Percentiles rank a stretch among this genome's conserved stretches.
Evolutionary conservation across 208 protist genomes (phyloP).

Genomic region (Plasmodiophora brassicae): DNA sequence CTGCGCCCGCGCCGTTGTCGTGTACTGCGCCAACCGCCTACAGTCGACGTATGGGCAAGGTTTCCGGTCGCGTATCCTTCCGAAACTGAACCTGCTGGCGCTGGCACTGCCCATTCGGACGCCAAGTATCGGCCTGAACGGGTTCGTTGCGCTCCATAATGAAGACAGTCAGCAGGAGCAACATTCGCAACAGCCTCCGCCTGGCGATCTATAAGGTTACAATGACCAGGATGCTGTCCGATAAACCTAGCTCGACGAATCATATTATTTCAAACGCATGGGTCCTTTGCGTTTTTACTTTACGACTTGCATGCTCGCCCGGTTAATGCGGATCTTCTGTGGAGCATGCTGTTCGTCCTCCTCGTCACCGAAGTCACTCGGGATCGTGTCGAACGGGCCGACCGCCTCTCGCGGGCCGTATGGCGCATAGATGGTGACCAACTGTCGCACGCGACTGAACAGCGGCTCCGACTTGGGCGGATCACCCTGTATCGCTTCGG

Average conservation of each 20-base stretch:
- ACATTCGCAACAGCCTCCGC: too few relatives aligned
- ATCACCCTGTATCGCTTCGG: neutral
- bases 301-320: too few relatives aligned
- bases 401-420: neutral
- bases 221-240: too few relatives aligned
- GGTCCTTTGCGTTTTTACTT: too few relatives aligned
- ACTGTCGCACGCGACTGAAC: neutral
- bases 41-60: neutral
- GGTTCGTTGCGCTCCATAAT: too few relatives aligned
- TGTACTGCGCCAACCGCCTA: neutral
- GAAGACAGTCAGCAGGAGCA: too few relatives aligned
- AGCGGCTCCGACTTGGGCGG: slow-evolving; percentile 15
- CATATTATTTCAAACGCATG: too few relatives aligned
- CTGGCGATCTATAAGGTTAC: too few relatives aligned
- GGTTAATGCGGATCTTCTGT: too few relatives aligned
- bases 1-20: neutral
- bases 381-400: slow-evolving; percentile 3
- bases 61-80: neutral
- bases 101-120: neutral
- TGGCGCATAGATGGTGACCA: neutral
- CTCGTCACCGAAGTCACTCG: neutral
- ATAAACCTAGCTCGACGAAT: too few relatives aligned
- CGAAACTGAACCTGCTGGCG: neutral
- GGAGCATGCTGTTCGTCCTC: too few relatives aligned
- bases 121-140: too few relatives aligned